phyloP scores from a whole-genome alignment of 1,139 yeast species.

The Kodamaea ohmeri region DNA sequence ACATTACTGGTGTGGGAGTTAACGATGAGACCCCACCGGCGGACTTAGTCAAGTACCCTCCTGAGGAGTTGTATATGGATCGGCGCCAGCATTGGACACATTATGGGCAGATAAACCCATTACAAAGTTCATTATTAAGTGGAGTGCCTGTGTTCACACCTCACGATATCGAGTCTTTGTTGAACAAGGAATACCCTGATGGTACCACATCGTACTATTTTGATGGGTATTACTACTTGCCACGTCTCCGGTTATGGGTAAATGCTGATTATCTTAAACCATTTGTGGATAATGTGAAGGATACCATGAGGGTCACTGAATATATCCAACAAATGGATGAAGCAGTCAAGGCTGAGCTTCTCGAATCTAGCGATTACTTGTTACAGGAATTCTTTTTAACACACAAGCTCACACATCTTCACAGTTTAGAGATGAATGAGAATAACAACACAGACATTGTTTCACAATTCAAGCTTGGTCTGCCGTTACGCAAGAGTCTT shows the following conservation, averaged over 20 bases:
- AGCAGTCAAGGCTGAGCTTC: slow-evolving; percentile 12
- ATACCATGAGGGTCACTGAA: slow-evolving; percentile 1
- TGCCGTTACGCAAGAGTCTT: slow-evolving; percentile 24
- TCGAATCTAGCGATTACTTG: slow-evolving; percentile 13
- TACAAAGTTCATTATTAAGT: slow-evolving; percentile 32
- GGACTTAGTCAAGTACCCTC: slow-evolving; percentile 13
- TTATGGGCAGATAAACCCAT: slow-evolving; percentile 30
- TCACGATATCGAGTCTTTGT: slow-evolving; percentile 32
- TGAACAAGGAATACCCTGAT: slow-evolving; percentile 30
- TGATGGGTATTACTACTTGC: slow-evolving; percentile 32
- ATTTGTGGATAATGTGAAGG: not conserved
- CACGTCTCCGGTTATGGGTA: slow-evolving; percentile 33
- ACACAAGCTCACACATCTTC: slow-evolving; percentile 14
- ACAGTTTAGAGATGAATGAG: slow-evolving; percentile 16
- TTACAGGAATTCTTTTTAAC: slow-evolving; percentile 15
- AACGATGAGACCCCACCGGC: slow-evolving; percentile 20
- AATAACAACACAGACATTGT: slow-evolving; percentile 17
- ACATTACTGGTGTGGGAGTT: slow-evolving; percentile 18
- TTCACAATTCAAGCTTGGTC: not conserved
- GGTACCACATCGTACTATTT: slow-evolving; percentile 27
- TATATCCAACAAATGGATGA: slow-evolving; percentile 14
- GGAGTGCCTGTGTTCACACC: slow-evolving; percentile 40
- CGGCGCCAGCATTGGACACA: slow-evolving; percentile 37
- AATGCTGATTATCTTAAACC: slow-evolving; percentile 16
- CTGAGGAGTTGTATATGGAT: slow-evolving; percentile 32